phyloP scores from a whole-genome alignment of 1,284 basidiomycete genomes.

The Pholiota adiposa region DNA sequence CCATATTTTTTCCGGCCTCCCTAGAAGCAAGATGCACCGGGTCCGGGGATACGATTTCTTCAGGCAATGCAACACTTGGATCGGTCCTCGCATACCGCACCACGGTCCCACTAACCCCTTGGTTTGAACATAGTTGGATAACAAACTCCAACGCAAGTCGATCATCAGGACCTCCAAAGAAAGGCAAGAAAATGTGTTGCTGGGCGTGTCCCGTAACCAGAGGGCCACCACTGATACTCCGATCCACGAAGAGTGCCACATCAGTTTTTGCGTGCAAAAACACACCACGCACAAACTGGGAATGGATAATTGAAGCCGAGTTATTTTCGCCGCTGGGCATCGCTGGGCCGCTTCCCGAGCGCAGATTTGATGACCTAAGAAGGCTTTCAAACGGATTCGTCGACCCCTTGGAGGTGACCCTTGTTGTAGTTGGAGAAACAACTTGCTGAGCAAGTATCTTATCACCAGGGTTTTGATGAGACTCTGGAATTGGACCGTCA shows the following conservation, averaged over 20 bases:
- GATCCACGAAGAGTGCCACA: conserved; percentile 83
- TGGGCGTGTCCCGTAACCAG: conserved; percentile 29
- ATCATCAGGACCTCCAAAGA: conserved; percentile 96
- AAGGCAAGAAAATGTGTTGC: conserved; percentile 85
- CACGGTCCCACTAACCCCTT: conserved; percentile 73
- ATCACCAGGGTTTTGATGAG: conserved; percentile 6
- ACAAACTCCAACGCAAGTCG: conserved; percentile 85
- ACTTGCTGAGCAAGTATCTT: conserved; percentile 15
- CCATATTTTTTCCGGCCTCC: conserved; percentile 21
- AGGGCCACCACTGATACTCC: conserved; percentile 42
- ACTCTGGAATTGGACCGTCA: conserved; percentile 36
- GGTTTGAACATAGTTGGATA: conserved; percentile 78
- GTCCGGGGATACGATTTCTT: conserved; percentile 15
- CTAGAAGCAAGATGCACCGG: conserved; percentile 4
- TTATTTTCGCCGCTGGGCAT: conserved; percentile 18
- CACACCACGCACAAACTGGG: conserved; percentile 83
- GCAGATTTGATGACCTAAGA: conserved; percentile 45
- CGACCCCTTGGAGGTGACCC: conserved; percentile 18
- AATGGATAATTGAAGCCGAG: conserved; percentile 57
- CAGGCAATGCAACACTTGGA: conserved; percentile 28
- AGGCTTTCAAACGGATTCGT: conserved; percentile 67
- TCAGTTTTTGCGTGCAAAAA: conserved; percentile 75
- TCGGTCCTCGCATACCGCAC: conserved; percentile 62
- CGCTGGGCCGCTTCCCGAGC: conserved; percentile 3
- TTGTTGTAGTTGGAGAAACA: conserved; percentile 19